Evolutionary conservation across 805 yeast genomes (phyloP).

Genomic region (Kodamaea restingae): DNA sequence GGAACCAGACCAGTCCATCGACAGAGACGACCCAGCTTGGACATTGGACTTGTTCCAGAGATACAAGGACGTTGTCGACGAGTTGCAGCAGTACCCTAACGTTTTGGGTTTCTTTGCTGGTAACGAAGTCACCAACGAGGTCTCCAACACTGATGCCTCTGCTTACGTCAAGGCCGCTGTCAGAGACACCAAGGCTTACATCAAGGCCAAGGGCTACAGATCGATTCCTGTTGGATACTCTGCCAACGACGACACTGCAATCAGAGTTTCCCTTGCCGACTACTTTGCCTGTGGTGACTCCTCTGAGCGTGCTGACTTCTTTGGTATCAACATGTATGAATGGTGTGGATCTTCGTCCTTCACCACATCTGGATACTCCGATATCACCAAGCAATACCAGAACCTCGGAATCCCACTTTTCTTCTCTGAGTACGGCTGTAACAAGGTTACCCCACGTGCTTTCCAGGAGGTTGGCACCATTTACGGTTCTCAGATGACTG

Average conservation of each 20-base stretch:
- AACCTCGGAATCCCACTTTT: slow-evolving; percentile 69
- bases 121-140: slow-evolving; percentile 74
- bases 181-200: slow-evolving; percentile 71
- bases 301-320: slow-evolving; percentile 68
- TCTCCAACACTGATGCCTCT: slow-evolving; percentile 66
- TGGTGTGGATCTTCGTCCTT: slow-evolving; percentile 74
- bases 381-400: slow-evolving; percentile 58
- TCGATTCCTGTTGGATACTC: slow-evolving; percentile 78
- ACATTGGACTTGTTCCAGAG: slow-evolving; percentile 56
- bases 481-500: slow-evolving; percentile 67
- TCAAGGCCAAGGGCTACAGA: slow-evolving; percentile 57
- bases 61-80: slow-evolving; percentile 67
- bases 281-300: slow-evolving; percentile 72
- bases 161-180: slow-evolving; percentile 81
- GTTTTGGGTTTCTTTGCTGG: slow-evolving; percentile 82
- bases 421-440: slow-evolving; percentile 85
- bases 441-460: slow-evolving; percentile 61
- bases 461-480: slow-evolving; percentile 69
- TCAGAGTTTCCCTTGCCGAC: slow-evolving; percentile 66
- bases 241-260: slow-evolving; percentile 67
- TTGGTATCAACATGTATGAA: slow-evolving; percentile 86
- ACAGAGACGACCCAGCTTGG: slow-evolving; percentile 65
- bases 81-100: slow-evolving; percentile 65
- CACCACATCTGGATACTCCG: slow-evolving; percentile 58
- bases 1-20: slow-evolving; percentile 59